These are phyloP conservation scores for Lagenidium sp. DNA, from an alignment of 352 stramenopile genomes.

Conservation along the genomic window DNA sequence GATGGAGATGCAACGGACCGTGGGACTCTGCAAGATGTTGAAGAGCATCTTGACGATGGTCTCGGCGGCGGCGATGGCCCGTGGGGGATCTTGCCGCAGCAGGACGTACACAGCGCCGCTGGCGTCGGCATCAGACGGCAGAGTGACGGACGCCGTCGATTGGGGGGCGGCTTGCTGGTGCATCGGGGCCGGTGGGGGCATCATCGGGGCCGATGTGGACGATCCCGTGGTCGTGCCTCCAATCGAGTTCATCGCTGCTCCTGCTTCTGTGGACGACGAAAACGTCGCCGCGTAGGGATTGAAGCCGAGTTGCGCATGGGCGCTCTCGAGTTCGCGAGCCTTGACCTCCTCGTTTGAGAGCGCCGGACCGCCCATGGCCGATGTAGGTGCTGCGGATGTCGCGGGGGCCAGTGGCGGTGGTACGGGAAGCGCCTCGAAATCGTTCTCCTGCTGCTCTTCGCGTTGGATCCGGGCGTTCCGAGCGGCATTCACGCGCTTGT, in stretches of 20 bases:
- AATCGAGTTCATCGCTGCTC: constrained; percentile 47
- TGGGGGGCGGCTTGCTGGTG: too few species aligned
- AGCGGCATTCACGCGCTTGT: constrained; percentile 54
- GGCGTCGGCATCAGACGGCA: too few species aligned
- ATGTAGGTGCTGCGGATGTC: constrained; percentile 4
- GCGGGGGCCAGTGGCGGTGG: constrained; percentile 3
- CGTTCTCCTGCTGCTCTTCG: constrained; percentile 34
- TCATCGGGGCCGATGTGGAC: background rate
- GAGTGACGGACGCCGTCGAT: constrained; percentile 12
- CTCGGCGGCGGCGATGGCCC: constrained; percentile 43
- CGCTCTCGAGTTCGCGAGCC: constrained; percentile 39
- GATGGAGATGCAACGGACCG: constrained; percentile 34
- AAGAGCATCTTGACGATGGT: constrained; percentile 63
- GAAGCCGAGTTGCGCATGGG: constrained; percentile 53
- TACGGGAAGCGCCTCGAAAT: constrained; percentile 23
- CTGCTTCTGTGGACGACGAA: constrained; percentile 47
- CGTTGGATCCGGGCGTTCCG: constrained; percentile 38
- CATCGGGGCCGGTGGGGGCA: too few species aligned
- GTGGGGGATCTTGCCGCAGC: constrained; percentile 35
- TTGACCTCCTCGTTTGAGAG: constrained; percentile 61
- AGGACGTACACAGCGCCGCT: constrained; percentile 54
- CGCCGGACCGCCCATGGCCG: constrained; percentile 9
- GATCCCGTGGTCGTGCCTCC: constrained; percentile 6
- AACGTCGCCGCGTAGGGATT: constrained; percentile 67
- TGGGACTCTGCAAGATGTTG: constrained; percentile 53